Base-by-base conservation (phyloP, 1,284 basidiomycete genomes). In the Laetiporus sulphureus region DNA sequence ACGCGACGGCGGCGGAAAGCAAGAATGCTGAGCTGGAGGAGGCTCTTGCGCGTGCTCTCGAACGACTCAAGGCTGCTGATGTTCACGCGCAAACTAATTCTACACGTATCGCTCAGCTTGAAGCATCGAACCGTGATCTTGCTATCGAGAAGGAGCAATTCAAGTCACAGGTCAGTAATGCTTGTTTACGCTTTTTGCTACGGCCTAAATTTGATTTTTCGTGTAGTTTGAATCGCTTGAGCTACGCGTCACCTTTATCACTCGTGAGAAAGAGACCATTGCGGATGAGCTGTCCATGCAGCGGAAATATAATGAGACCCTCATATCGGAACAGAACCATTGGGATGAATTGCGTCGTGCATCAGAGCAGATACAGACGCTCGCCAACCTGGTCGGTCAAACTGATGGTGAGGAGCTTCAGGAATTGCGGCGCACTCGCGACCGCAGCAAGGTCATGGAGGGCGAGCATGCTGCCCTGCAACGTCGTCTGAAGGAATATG, bases 341-440 rank as follows among this genome's bases (percentile, higher is more conserved):
- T 87, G 83, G 83, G 82, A 85, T 20, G 75, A 79, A 33, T 66
- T 89, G 16, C 79, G 71, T 27, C 74, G 72, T 33, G 71, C 79
- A 0, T 69, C 77, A 3, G 80, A 84, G 50, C 81, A 87, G 56
- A 75, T 90, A 16, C 79, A 85, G 43, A 59, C 67, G 37, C 69
- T 90, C 32, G 67, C 79, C 13, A 69, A 62, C 34, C 63, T 82
- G 32, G 67, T 87, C 42, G 70, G 72, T 1, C 75, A 79, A 48
- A 68, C 67, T n/a, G 81, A 83, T 50, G 77, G 73, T 45, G 79
- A 81, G 32, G 87, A 90, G 51, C 52, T 87, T 33, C 72, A 73
- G 50, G 84, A 88, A 35, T 70, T 89, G 33, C 67, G 76, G 42
- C 73, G 71, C 25, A 61, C 72, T 37, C 80, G 81, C 32, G 84